Conservation (phyloP, 805 yeast species). For the Starmerella apis region DNA sequence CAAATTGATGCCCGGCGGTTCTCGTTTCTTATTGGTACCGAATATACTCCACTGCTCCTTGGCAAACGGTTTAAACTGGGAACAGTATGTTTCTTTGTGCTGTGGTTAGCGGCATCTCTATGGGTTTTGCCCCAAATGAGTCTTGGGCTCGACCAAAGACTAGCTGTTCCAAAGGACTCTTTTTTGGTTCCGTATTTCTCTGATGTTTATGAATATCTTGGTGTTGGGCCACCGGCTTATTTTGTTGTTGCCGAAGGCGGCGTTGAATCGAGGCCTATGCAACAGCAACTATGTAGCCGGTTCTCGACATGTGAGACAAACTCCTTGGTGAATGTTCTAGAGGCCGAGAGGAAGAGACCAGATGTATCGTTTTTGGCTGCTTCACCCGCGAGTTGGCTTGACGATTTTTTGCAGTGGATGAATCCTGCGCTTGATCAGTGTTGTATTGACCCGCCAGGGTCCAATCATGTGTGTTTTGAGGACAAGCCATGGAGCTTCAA, state of each 20-base stretch:
- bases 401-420: conserved; percentile 76
- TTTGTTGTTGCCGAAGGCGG: conserved; percentile 66
- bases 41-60: conserved; percentile 54
- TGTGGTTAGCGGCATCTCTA: conserved; percentile 59
- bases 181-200: conserved; percentile 71
- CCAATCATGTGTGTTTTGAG: conserved; percentile 39
- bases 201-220: conserved; percentile 59
- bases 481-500: conserved; percentile 53
- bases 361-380: conserved; percentile 57
- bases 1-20: conserved; percentile 18
- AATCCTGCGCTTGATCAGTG: conserved; percentile 82
- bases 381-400: conserved; percentile 87
- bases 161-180: conserved; percentile 77
- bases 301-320: conserved; percentile 72
- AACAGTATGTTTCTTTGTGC: conserved; percentile 45
- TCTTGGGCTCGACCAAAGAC: conserved; percentile 79
- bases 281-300: conserved; percentile 73
- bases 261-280: conserved; percentile 50
- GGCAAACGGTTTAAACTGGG: conserved; percentile 38
- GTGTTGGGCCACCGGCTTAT: conserved; percentile 87
- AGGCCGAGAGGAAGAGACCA: conserved; percentile 68
- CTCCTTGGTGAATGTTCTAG: conserved; percentile 70
- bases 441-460: conserved; percentile 44
- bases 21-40: conserved; percentile 34
- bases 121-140: conserved; percentile 56